These are phyloP conservation scores for Acephala macrosclerotiorum DNA, from an alignment of 2,329 filamentous ascomycete species.

Conservation along the genomic window DNA sequence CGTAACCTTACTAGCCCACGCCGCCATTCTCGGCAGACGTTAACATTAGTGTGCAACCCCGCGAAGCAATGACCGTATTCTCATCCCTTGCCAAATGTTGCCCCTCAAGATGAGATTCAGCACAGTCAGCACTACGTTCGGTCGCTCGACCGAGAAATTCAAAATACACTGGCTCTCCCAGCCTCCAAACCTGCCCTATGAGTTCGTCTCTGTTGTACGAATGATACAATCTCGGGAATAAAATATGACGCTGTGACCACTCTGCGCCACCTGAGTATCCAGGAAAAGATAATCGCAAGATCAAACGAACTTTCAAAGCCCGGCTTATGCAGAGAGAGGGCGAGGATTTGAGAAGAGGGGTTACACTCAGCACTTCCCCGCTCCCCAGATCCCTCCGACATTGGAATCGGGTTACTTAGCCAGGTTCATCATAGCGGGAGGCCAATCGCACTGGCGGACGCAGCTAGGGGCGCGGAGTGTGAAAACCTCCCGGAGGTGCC, in stretches of 20 bases:
- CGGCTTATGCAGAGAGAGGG: constrained; percentile 13
- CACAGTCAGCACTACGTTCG: constrained; percentile 21
- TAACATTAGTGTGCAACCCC: constrained; percentile 2
- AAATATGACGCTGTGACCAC: constrained; percentile 6
- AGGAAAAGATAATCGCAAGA: not conserved
- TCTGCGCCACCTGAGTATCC: not conserved
- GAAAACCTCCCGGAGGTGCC: constrained; percentile 16
- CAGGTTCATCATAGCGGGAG: not conserved
- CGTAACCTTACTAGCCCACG: constrained; percentile 3
- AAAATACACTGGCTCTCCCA: not conserved
- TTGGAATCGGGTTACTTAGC: not conserved
- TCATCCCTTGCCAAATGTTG: not conserved
- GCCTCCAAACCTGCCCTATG: not conserved
- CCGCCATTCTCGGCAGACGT: constrained; percentile 9
- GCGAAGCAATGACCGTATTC: constrained; percentile 9
- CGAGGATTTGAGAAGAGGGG: not conserved
- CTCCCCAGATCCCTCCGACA: not conserved
- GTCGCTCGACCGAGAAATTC: constrained; percentile 19
- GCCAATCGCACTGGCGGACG: constrained; percentile 9
- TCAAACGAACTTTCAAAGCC: not conserved
- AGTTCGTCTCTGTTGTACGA: constrained; percentile 11
- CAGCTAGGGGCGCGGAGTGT: constrained; percentile 14
- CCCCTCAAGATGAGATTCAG: constrained; percentile 4
- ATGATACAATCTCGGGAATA: constrained; percentile 12
- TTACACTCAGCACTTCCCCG: not conserved